Evolutionary conservation across 2,329 filamentous ascomycete genomes (phyloP).

Genomic region (Neonectria sp.): DNA sequence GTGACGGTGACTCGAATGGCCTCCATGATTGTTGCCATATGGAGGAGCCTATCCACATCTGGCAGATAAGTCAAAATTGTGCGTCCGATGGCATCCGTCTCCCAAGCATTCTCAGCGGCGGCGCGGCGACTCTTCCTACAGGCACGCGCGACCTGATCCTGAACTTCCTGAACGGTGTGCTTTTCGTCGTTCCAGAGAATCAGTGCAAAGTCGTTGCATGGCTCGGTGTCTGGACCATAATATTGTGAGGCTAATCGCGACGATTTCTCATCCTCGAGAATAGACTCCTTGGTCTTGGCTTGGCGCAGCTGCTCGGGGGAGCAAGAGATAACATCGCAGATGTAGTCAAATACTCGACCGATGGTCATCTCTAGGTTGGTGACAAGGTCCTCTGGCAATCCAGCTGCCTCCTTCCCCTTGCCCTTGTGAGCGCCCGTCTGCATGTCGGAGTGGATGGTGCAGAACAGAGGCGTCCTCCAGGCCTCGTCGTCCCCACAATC

Average conservation of each 20-base stretch:
- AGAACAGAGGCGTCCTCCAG: slow-evolving; percentile 89
- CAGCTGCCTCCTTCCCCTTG: slow-evolving; percentile 71
- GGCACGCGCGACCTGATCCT: slow-evolving; percentile 90
- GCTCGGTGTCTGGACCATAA: slow-evolving; percentile 73
- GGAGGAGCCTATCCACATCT: slow-evolving; percentile 80
- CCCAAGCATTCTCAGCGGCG: slow-evolving; percentile 83
- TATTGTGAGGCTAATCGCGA: slow-evolving; percentile 80
- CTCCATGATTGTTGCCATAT: slow-evolving; percentile 89
- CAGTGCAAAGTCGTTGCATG: slow-evolving; percentile 79
- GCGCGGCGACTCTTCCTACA: slow-evolving; percentile 81
- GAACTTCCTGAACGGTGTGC: slow-evolving; percentile 93
- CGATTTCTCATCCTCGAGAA: slow-evolving; percentile 83
- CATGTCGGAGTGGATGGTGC: slow-evolving; percentile 88
- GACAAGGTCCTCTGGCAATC: slow-evolving; percentile 81
- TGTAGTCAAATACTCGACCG: slow-evolving; percentile 88
- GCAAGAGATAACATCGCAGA: slow-evolving; percentile 98
- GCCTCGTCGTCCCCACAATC: slow-evolving; percentile 97
- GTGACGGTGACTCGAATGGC: slow-evolving; percentile 97
- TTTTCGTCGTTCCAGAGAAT: slow-evolving; percentile 99
- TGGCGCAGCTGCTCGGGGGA: slow-evolving; percentile 95
- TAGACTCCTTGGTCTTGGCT: slow-evolving; percentile 85
- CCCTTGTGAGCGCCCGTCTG: slow-evolving; percentile 68
- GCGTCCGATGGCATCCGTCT: slow-evolving; percentile 90
- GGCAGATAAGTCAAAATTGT: slow-evolving; percentile 85
- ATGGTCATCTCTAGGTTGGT: slow-evolving; percentile 89